Base-by-base conservation (phyloP, 495 filamentous ascomycete genomes). In the Hypomontagnella monticulosa region DNA sequence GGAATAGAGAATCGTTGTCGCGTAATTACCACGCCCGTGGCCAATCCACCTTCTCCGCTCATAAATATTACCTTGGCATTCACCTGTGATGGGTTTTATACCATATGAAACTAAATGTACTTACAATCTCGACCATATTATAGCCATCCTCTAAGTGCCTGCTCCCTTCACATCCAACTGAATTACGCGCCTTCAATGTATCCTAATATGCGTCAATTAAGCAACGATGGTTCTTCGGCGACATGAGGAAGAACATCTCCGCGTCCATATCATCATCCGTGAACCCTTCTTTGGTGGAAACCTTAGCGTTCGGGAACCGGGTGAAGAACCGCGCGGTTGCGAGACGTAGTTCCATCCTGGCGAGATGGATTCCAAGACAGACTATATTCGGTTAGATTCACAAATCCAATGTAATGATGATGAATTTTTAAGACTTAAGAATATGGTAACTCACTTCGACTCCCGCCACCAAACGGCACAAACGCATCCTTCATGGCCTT, bases 401-500 rank as follows among this genome's bases (percentile, higher is more conserved):
- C 1, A 32, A 38, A 5, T 11, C 19, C 18, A 8, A 33, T 3
- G 36, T 38, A 36, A 36, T 36, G 30, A 23, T 15, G 18, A 20
- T 32, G 14, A 49, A 49, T n/a, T n/a, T n/a, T n/a, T n/a, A n/a
- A n/a, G n/a, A n/a, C n/a, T n/a, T n/a, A 27, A 6, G 23, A 27
- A 27, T 6, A 6, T 27, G 23, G 23, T 27, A 23, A 67, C 71
- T 40, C 53, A 75, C 72, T 61, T 63, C 73, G 48, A 4, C 68
- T 55, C 6, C 84, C 85, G 14, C 75, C 83, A 0, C 85, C 83
- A 65, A 84, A 88, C 0, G 83, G 75, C 52, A 85, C 66, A 11
- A 81, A 84, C 4, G 77, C 74, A 34, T 85, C 77, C 54, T 83
- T 85, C 81, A 86, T 85, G 10, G 67, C 78, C 41, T 77, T 78